Evolutionary conservation across 106 monocot genomes (phyloP).

Genomic region (Dioscorea zingiberensis): DNA sequence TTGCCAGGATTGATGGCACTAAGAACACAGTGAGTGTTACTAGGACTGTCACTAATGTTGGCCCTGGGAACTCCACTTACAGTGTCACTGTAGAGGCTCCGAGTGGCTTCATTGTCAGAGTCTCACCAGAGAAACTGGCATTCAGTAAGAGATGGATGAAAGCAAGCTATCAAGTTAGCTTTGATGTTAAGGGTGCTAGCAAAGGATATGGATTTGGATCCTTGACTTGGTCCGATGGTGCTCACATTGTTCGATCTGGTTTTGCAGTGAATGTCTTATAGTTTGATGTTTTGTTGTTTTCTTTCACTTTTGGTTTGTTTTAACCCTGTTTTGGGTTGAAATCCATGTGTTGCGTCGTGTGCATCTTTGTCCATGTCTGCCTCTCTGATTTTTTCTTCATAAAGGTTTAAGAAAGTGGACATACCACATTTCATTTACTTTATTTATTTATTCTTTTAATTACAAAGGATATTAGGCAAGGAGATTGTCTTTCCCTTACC

Average conservation of each 20-base stretch:
- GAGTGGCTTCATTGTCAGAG: slow-evolving; percentile 41
- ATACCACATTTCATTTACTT: no score
- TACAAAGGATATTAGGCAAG: no score
- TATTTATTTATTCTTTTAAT: no score
- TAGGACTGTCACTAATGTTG: slow-evolving; percentile 70
- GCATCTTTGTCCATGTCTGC: no score
- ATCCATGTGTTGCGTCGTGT: no score
- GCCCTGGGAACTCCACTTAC: slow-evolving; percentile 58
- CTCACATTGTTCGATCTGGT: slow-evolving; percentile 49
- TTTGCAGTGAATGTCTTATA: slow-evolving; percentile 69
- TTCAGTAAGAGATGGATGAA: slow-evolving; percentile 39
- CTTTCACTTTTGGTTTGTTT: neutral
- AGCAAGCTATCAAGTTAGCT: slow-evolving; percentile 61
- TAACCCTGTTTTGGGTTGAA: no score
- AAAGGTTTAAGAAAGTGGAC: no score
- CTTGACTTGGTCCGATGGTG: slow-evolving; percentile 74
- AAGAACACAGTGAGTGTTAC: slow-evolving; percentile 22
- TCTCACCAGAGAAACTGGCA: slow-evolving; percentile 48
- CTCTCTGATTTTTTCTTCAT: no score
- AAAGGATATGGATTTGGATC: slow-evolving; percentile 69
- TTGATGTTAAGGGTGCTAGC: slow-evolving; percentile 27
- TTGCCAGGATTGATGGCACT: slow-evolving; percentile 31
- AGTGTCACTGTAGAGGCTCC: slow-evolving; percentile 40
- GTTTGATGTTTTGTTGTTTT: slow-evolving; percentile 7
- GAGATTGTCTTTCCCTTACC: no score